Conservation (phyloP, 2,329 filamentous ascomycete genomes). For the Cladosporium sp. region DNA sequence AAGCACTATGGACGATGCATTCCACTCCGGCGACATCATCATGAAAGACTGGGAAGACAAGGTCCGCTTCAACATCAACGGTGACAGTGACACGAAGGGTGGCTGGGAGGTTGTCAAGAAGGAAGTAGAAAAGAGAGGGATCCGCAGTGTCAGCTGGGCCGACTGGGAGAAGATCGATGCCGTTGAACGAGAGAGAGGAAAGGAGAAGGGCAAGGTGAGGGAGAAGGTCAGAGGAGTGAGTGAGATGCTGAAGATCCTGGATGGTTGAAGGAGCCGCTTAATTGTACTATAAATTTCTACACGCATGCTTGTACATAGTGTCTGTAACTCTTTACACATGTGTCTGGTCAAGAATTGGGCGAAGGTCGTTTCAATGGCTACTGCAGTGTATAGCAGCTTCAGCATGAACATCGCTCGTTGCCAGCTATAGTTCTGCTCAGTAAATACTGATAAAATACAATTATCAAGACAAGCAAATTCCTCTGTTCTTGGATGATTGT, state of each 20-base stretch:
- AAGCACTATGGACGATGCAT: constrained; percentile 92
- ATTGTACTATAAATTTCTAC: neutral
- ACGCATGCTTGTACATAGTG: neutral
- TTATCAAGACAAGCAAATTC: no score
- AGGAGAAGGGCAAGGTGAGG: constrained; percentile 66
- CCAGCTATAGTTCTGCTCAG: no score
- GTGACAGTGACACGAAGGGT: constrained; percentile 37
- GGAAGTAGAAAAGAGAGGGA: constrained; percentile 53
- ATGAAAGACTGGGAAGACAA: constrained; percentile 65
- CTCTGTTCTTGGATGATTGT: no score
- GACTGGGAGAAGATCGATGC: constrained; percentile 83
- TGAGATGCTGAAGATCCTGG: constrained; percentile 55
- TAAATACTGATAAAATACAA: no score
- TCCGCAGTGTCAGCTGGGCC: constrained; percentile 69
- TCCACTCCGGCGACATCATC: constrained; percentile 80
- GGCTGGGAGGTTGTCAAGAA: constrained; percentile 76
- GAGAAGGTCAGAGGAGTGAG: constrained; percentile 59
- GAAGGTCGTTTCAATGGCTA: no score
- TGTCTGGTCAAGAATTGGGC: no score
- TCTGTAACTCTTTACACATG: no score
- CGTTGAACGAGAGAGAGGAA: constrained; percentile 67
- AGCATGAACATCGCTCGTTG: no score
- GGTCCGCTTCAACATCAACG: constrained; percentile 40
- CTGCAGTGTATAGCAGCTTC: no score
- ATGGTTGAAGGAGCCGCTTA: constrained; percentile 10